Evolutionary conservation across 2,329 filamentous ascomycete genomes (phyloP).

Genomic region (Hypomyces rosellus): DNA sequence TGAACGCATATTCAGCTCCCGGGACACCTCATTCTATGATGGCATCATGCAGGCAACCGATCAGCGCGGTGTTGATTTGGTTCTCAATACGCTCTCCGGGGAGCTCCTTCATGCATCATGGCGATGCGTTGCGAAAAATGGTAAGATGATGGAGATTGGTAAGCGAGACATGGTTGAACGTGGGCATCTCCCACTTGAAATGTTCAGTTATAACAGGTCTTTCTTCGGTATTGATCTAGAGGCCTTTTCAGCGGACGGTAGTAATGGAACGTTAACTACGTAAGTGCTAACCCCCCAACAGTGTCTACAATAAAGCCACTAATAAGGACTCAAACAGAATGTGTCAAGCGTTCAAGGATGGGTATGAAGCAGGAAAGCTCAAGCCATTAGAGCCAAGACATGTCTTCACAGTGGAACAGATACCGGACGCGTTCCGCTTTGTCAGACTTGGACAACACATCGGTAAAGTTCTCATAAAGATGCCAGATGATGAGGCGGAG

Average conservation of each 20-base stretch:
- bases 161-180: slow-evolving; percentile 35
- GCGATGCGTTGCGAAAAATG: slow-evolving; percentile 38
- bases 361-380: not conserved
- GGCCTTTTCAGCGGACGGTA: not conserved
- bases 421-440: slow-evolving; percentile 12
- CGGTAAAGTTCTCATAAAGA: slow-evolving; percentile 18
- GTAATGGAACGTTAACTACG: not conserved
- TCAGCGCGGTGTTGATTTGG: slow-evolving; percentile 28
- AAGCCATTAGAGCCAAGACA: slow-evolving; percentile 9
- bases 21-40: slow-evolving; percentile 25
- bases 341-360: no score
- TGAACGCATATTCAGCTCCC: slow-evolving; percentile 28
- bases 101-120: slow-evolving; percentile 36
- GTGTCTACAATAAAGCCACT: no score
- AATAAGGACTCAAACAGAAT: no score
- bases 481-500: not conserved
- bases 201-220: slow-evolving; percentile 32
- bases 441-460: slow-evolving; percentile 19
- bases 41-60: slow-evolving; percentile 22
- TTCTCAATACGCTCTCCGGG: slow-evolving; percentile 36
- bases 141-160: slow-evolving; percentile 41
- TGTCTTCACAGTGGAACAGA: slow-evolving; percentile 9
- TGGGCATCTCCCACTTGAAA: slow-evolving; percentile 36
- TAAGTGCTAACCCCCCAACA: not conserved
- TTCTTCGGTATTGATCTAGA: slow-evolving; percentile 28